Conservation (phyloP, 371 early-diverging fungal species). For the Nematocida homosporus region DNA sequence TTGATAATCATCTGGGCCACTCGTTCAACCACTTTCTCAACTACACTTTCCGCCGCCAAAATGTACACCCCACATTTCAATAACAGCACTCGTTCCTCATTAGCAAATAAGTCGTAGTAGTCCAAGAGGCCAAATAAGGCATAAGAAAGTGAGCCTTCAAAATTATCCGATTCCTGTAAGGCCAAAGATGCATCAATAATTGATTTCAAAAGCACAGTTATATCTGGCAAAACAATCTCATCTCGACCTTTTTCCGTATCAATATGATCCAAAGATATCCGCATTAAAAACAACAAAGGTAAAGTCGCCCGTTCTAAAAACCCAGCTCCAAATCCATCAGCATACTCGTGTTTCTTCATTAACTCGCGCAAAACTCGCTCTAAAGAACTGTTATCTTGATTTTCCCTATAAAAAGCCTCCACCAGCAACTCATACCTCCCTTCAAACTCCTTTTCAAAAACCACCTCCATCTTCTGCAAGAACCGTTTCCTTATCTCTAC, state of each 20-base stretch:
- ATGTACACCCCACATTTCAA: constrained; percentile 45
- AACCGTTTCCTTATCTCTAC: constrained; percentile 33
- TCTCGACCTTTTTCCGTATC: constrained; percentile 47
- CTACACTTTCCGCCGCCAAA: neutral
- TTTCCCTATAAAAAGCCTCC: constrained; percentile 44
- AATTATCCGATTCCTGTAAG: neutral
- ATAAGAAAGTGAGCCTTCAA: constrained; percentile 21
- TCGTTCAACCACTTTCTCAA: constrained; percentile 8
- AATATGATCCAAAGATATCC: constrained; percentile 36
- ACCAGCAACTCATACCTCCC: constrained; percentile 40
- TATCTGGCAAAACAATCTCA: constrained; percentile 20
- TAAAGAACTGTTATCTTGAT: constrained; percentile 32
- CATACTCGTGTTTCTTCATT: constrained; percentile 55
- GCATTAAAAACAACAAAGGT: constrained; percentile 43
- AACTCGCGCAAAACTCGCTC: constrained; percentile 35
- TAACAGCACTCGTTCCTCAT: constrained; percentile 35
- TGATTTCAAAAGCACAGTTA: constrained; percentile 33
- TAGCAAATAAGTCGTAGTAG: constrained; percentile 51
- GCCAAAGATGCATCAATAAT: constrained; percentile 29
- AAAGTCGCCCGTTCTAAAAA: constrained; percentile 40
- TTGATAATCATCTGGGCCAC: constrained; percentile 20
- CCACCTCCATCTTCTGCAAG: constrained; percentile 33
- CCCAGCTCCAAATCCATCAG: constrained; percentile 40
- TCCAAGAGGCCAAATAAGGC: constrained; percentile 37
- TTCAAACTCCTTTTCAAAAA: constrained; percentile 42